phyloP scores from a whole-genome alignment of 768 basidiomycete genomes.

The Fistulinella prunicolor region DNA sequence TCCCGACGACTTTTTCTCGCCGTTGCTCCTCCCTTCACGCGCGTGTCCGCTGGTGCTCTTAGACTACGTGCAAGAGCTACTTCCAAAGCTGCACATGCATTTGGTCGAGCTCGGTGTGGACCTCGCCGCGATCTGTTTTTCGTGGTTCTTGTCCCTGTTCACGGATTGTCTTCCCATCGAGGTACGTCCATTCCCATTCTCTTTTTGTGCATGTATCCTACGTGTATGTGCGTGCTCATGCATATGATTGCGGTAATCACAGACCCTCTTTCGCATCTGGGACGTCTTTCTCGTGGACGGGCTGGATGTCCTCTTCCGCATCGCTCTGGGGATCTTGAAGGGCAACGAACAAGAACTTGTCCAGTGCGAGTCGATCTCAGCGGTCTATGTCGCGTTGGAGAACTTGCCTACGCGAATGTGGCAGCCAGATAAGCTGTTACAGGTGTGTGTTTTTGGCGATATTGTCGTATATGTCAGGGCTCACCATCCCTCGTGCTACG shows the following conservation, averaged over 20 bases:
- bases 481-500: too few species aligned
- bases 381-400: constrained; percentile 86
- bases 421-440: constrained; percentile 86
- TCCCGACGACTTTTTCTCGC: constrained; percentile 92
- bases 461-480: background rate
- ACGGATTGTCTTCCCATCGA: constrained; percentile 95
- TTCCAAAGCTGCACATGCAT: constrained; percentile 74
- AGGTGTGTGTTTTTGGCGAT: constrained; percentile 48
- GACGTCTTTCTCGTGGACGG: constrained; percentile 94
- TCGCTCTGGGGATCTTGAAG: constrained; percentile 84
- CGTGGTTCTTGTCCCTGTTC: constrained; percentile 96
- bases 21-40: constrained; percentile 85
- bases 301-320: constrained; percentile 85
- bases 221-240: background rate
- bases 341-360: constrained; percentile 82
- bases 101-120: constrained; percentile 82
- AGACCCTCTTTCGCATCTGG: constrained; percentile 96
- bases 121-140: constrained; percentile 92
- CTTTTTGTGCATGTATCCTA: background rate
- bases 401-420: constrained; percentile 91
- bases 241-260: background rate
- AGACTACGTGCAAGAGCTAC: constrained; percentile 77
- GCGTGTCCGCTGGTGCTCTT: constrained; percentile 90
- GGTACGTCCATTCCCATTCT: constrained; percentile 47
- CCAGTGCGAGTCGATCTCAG: constrained; percentile 79